These are phyloP conservation scores for Lavandula angustifolia DNA, from an alignment of 257 asterid genomes.

Conservation along the genomic window DNA sequence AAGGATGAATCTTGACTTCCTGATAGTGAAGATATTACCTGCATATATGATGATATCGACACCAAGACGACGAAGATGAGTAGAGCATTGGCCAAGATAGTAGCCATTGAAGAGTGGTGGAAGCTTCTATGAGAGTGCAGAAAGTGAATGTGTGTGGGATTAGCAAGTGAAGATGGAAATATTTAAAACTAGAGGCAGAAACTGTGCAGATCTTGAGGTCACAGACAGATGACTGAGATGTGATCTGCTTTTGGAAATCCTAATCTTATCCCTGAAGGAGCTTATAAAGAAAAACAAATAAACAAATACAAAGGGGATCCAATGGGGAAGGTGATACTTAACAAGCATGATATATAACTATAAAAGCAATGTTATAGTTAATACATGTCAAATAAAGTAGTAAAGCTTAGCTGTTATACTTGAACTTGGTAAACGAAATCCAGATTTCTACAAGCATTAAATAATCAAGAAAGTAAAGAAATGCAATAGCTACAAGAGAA, in stretches of 20 bases:
- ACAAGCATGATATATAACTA: not conserved
- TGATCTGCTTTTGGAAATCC: slow-evolving; percentile 32
- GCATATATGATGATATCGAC: slow-evolving; percentile 32
- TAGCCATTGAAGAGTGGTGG: slow-evolving; percentile 27
- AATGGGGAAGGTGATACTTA: slow-evolving; percentile 10
- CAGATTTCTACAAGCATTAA: not conserved
- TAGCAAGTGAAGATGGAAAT: slow-evolving; percentile 18
- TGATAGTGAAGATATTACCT: slow-evolving; percentile 36
- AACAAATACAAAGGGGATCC: not conserved
- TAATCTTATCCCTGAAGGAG: slow-evolving; percentile 25
- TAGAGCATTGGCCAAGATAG: slow-evolving; percentile 28
- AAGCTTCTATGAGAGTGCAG: slow-evolving; percentile 13
- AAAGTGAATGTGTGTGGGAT: not conserved
- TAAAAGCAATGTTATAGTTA: not conserved
- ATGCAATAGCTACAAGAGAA: not conserved
- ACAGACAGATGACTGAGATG: slow-evolving; percentile 26
- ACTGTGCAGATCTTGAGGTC: slow-evolving; percentile 35
- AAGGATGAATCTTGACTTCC: not conserved
- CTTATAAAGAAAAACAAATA: not conserved
- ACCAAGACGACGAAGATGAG: slow-evolving; percentile 35
- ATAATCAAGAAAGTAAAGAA: not conserved
- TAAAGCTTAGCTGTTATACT: slow-evolving; percentile 16
- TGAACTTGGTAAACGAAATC: slow-evolving; percentile 12
- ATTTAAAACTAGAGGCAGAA: slow-evolving; percentile 15
- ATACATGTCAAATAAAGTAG: not conserved